phyloP scores from a whole-genome alignment of 2,329 filamentous ascomycete genomes.

The Juglanconis juglandina region DNA sequence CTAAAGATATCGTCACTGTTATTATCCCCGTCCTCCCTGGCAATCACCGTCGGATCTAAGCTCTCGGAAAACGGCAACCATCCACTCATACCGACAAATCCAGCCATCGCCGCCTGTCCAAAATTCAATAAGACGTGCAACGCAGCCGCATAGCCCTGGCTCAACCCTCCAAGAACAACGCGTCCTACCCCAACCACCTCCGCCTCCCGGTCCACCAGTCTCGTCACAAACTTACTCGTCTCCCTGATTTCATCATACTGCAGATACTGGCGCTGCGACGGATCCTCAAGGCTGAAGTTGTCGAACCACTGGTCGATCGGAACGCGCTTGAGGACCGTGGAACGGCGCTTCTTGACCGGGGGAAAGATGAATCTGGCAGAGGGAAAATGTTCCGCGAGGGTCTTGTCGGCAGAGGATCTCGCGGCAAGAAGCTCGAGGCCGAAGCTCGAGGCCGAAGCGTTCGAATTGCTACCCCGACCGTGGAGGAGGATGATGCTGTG shows the following conservation, averaged over 20 bases:
- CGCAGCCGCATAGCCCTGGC: conserved; percentile 50
- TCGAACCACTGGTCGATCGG: conserved; percentile 46
- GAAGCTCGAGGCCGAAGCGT: conserved; percentile 39
- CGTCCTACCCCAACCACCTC: conserved; percentile 30
- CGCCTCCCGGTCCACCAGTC: conserved; percentile 34
- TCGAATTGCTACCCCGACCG: conserved; percentile 40
- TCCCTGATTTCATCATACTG: conserved; percentile 38
- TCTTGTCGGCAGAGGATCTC: not conserved
- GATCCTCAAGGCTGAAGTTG: conserved; percentile 30
- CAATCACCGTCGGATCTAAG: conserved; percentile 22
- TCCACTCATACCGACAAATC: conserved; percentile 40
- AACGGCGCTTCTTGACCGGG: conserved; percentile 40
- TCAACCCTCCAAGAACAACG: conserved; percentile 47
- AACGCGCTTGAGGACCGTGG: conserved; percentile 34
- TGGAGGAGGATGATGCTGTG: conserved; percentile 44
- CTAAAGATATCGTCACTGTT: conserved; percentile 16
- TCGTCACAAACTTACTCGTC: conserved; percentile 36
- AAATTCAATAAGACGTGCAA: conserved; percentile 41
- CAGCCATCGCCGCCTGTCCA: conserved; percentile 34
- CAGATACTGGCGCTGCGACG: conserved; percentile 26
- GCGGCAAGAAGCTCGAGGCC: conserved; percentile 35
- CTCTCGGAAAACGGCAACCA: conserved; percentile 39
- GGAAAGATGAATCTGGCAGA: conserved; percentile 49
- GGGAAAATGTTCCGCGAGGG: conserved; percentile 9
- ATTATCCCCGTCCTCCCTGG: conserved; percentile 4